A percentile compares a stretch with the other conserved stretches of the same genome.
These are phyloP conservation scores for Cystobasidium sp. DNA, from an alignment of 1,284 basidiomycete species.

Conservation along the genomic window DNA sequence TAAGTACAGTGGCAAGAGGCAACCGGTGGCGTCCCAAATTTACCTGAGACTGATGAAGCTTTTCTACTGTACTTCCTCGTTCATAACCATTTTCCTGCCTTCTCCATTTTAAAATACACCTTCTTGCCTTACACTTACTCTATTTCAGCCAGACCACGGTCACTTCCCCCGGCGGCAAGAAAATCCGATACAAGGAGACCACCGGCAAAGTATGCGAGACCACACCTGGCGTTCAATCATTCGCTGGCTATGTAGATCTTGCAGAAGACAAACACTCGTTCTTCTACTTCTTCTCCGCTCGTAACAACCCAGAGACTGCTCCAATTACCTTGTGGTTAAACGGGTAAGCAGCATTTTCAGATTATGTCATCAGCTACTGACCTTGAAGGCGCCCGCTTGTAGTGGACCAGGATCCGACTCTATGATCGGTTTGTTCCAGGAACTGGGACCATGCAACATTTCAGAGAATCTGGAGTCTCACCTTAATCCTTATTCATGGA, in stretches of 20 bases:
- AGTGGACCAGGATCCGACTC: slow-evolving; percentile 38
- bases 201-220: slow-evolving; percentile 32
- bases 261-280: slow-evolving; percentile 46
- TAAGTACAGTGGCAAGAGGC: background rate
- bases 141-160: slow-evolving; percentile 15
- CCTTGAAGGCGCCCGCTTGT: background rate
- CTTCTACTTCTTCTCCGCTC: slow-evolving; percentile 49
- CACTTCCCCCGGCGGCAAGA: slow-evolving; percentile 16
- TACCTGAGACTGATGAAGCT: background rate
- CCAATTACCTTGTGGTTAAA: slow-evolving; percentile 48
- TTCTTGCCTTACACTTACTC: background rate
- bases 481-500: slow-evolving; percentile 39
- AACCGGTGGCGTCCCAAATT: background rate
- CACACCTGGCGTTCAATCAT: slow-evolving; percentile 36
- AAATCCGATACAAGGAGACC: slow-evolving; percentile 28
- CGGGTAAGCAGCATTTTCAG: slow-evolving; percentile 1
- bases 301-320: slow-evolving; percentile 48
- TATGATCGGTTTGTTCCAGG: slow-evolving; percentile 37
- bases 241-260: slow-evolving; percentile 46
- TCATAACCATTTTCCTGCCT: background rate
- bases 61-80: background rate
- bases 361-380: background rate
- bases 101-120: background rate
- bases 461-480: slow-evolving; percentile 16
- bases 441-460: slow-evolving; percentile 38